These are phyloP conservation scores for Quercus tomentella DNA, from an alignment of 331 rosid genomes.

Conservation along the genomic window DNA sequence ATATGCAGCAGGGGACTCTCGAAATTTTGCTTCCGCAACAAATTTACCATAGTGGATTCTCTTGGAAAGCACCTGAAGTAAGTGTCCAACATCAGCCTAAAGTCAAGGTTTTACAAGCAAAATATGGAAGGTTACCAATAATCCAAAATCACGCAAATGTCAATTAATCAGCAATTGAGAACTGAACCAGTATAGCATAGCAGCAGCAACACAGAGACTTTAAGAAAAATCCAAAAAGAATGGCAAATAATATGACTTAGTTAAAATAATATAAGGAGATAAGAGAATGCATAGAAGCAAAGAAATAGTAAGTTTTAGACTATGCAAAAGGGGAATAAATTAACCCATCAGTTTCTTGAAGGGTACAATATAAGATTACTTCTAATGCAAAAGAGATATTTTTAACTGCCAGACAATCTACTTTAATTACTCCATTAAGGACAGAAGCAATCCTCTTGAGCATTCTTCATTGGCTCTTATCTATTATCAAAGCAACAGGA, in stretches of 20 bases:
- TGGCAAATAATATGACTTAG: too few relatives aligned
- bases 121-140: background rate
- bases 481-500: background rate
- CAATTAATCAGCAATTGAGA: background rate
- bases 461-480: background rate
- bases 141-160: background rate
- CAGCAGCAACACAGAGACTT: background rate
- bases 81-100: background rate
- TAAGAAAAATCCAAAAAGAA: background rate
- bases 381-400: background rate
- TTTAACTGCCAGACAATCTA: background rate
- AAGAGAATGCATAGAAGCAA: too few relatives aligned
- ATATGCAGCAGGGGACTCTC: slow-evolving; percentile 23
- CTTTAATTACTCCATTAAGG: background rate
- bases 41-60: slow-evolving; percentile 65
- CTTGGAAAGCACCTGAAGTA: slow-evolving; percentile 46
- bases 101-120: background rate
- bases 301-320: too few relatives aligned
- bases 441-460: background rate
- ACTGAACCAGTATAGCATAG: background rate
- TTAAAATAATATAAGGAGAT: too few relatives aligned
- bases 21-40: slow-evolving; percentile 60
- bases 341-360: background rate
- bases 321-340: background rate
- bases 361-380: background rate